These are phyloP conservation scores for Astrocystis sublimbata DNA, from an alignment of 495 filamentous ascomycete species.

Conservation along the genomic window DNA sequence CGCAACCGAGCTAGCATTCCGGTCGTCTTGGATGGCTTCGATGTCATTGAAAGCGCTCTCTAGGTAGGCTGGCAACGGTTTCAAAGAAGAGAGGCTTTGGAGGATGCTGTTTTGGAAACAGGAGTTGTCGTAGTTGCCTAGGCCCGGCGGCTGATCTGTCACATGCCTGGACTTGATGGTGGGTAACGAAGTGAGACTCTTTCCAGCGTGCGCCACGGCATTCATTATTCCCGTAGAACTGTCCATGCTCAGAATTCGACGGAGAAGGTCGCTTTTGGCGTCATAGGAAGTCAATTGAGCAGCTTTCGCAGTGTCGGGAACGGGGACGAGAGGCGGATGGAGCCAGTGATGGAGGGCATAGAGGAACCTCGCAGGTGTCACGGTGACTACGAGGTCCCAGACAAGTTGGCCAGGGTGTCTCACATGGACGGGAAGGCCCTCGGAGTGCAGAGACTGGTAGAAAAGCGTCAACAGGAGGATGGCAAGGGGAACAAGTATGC, in stretches of 20 bases:
- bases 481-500: slow-evolving; percentile 38
- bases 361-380: slow-evolving; percentile 62
- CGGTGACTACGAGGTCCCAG: slow-evolving; percentile 64
- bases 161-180: slow-evolving; percentile 39
- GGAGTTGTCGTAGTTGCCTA: slow-evolving; percentile 91
- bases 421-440: slow-evolving; percentile 29
- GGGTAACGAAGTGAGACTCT: slow-evolving; percentile 53
- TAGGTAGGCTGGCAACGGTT: slow-evolving; percentile 58
- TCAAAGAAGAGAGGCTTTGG: slow-evolving; percentile 78
- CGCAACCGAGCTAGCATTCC: slow-evolving; percentile 35
- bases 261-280: slow-evolving; percentile 68
- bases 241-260: slow-evolving; percentile 66
- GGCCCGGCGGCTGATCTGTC: slow-evolving; percentile 62
- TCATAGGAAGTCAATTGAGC: slow-evolving; percentile 41
- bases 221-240: slow-evolving; percentile 41
- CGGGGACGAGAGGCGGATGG: slow-evolving; percentile 37
- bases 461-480: slow-evolving; percentile 44
- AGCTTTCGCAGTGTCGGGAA: slow-evolving; percentile 21
- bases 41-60: slow-evolving; percentile 32
- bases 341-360: slow-evolving; percentile 57
- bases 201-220: slow-evolving; percentile 40
- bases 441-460: slow-evolving; percentile 43
- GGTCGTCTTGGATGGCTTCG: slow-evolving; percentile 32
- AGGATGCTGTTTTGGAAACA: slow-evolving; percentile 98
- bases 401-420: slow-evolving; percentile 46